Evolutionary conservation across 306 rosid species (phyloP), one percentile per base, ranked within the genome.

Genomic region (Potentilla sterilis): DNA sequence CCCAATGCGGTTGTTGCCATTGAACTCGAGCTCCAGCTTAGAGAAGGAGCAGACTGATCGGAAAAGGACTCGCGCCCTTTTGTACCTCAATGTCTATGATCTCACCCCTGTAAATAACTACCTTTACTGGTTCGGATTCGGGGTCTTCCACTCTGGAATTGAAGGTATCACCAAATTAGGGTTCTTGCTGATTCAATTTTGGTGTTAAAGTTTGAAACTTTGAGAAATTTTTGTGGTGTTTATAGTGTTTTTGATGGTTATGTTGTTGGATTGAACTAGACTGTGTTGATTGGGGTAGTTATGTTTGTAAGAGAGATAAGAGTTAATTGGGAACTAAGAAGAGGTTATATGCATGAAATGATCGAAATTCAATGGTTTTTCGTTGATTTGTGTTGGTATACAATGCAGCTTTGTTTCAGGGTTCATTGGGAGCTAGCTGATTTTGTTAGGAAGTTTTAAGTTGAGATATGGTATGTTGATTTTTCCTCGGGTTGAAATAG

Each of bases 41-140:
- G 88, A 85, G 14, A 83, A 47, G 84, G 92, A 81, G 67, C 78
- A 69, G 38, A 67, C 52, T 58, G 75, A 77, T 71, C 80, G 69
- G 66, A 43, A 70, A 66, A 72, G 47, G 18, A 73, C 32, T 81
- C 81, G 78, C 69, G 69, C 87, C 58, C 58, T 61, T 83, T 86
- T 96, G 88, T 89, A 88, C 83, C 97, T 96, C 76, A 96, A 96
- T 82, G 88, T 92, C 79, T 96, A 96, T 77, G 99, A 96, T 84
- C 97, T 96, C 70, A 92, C 97, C 51, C 93, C 96, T 7, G 37
- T 89, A 32, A 96, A 96, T 83, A 89, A 89, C 76, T 96, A 96
- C 67, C 89, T 96, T 68, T 92, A 88, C 85, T 81, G 87, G 76
- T 62, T 92, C 68, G 99, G 99, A 37, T 75, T 92, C 38, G 98